These are phyloP conservation scores for Gymnopus androsaceus DNA, from an alignment of 1,284 basidiomycete genomes.

Conservation along the genomic window DNA sequence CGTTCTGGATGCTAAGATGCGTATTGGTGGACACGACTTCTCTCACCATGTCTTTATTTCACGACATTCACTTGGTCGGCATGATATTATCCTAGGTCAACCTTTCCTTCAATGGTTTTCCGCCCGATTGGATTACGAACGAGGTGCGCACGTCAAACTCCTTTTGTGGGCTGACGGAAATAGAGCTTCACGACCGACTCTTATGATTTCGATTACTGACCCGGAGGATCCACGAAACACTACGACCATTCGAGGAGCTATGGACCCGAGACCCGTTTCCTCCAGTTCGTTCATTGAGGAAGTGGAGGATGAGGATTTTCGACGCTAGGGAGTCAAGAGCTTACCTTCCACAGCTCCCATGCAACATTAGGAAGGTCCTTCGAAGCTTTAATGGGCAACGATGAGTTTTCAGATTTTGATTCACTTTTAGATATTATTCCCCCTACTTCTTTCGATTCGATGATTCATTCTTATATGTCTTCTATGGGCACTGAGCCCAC, in stretches of 20 bases:
- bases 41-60: conserved; percentile 33
- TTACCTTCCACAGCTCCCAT: conserved; percentile 14
- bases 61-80: conserved; percentile 7
- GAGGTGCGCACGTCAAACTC: conserved; percentile 15
- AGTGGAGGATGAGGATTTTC: conserved; percentile 20
- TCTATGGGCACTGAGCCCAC: background rate
- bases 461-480: background rate
- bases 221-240: conserved; percentile 15
- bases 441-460: background rate
- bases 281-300: conserved; percentile 6
- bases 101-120: conserved; percentile 31
- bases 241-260: conserved; percentile 6
- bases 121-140: conserved; percentile 22
- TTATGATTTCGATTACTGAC: conserved; percentile 17
- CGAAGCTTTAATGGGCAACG: conserved; percentile 17
- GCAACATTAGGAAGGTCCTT: conserved; percentile 21
- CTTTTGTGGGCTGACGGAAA: conserved; percentile 25
- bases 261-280: background rate
- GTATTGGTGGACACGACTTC: conserved; percentile 26
- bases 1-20: conserved; percentile 22
- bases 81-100: conserved; percentile 32
- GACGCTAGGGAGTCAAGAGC: conserved; percentile 11
- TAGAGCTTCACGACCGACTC: background rate
- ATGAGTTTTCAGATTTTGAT: conserved; percentile 19
- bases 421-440: conserved; percentile 18